A percentile compares a stretch with the other conserved stretches of the same genome.
These are phyloP conservation scores for Penicillium diatomitis DNA, from an alignment of 495 filamentous ascomycete genomes.

Conservation along the genomic window DNA sequence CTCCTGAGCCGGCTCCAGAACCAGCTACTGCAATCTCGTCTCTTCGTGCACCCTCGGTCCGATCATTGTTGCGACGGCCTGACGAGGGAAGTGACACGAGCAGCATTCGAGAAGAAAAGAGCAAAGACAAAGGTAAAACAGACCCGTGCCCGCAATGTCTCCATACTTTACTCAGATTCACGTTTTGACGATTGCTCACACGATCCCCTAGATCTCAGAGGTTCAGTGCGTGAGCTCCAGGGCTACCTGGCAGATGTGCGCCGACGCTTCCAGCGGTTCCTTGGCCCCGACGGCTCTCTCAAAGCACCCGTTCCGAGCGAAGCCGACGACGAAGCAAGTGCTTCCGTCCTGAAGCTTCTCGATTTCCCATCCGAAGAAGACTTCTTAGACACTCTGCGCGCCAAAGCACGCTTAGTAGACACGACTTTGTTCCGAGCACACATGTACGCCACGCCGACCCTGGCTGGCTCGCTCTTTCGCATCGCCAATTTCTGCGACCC, in stretches of 20 bases:
- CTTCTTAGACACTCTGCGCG: conserved; percentile 58
- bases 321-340: conserved; percentile 40
- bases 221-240: conserved; percentile 70
- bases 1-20: conserved; percentile 5
- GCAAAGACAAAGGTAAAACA: background rate
- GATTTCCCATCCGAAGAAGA: conserved; percentile 42
- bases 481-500: conserved; percentile 97
- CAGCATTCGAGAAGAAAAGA: conserved; percentile 31
- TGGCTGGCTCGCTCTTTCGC: conserved; percentile 85
- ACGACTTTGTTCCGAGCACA: conserved; percentile 89
- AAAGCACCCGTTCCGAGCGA: conserved; percentile 48
- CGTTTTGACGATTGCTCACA: background rate
- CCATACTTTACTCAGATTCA: too few relatives aligned
- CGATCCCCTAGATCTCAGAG: conserved; percentile 69
- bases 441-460: conserved; percentile 77
- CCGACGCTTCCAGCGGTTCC: conserved; percentile 67
- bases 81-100: conserved; percentile 38
- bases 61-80: conserved; percentile 41
- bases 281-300: conserved; percentile 67
- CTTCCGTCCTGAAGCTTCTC: conserved; percentile 35
- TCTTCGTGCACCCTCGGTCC: conserved; percentile 46
- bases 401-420: conserved; percentile 76
- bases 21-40: conserved; percentile 11
- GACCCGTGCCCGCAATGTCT: background rate
- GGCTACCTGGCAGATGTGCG: conserved; percentile 79